phyloP scores from a whole-genome alignment of 345 rosid species.

The Heritiera fomes region DNA sequence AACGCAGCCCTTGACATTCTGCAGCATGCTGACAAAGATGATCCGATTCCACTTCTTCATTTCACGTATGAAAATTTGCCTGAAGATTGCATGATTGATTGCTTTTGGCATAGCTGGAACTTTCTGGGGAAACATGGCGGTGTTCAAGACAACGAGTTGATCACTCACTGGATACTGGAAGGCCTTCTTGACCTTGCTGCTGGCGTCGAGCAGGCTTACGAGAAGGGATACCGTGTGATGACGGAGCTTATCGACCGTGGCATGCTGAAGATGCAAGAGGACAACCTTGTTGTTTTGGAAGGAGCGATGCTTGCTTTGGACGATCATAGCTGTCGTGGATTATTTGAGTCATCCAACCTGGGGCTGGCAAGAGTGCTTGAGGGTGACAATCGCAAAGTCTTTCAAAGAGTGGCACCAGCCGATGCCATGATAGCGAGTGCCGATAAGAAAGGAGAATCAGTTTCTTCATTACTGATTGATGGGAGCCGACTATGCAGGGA shows the following conservation, averaged over 20 bases:
- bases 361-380: slow-evolving; percentile 38
- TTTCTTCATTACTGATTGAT: slow-evolving; percentile 45
- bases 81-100: slow-evolving; percentile 22
- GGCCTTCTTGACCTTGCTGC: slow-evolving; percentile 50
- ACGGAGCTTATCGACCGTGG: slow-evolving; percentile 52
- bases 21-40: not conserved
- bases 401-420: slow-evolving; percentile 42
- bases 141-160: slow-evolving; percentile 54
- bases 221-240: slow-evolving; percentile 44
- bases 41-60: slow-evolving; percentile 21
- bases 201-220: slow-evolving; percentile 43
- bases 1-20: slow-evolving; percentile 16
- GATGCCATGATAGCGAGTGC: slow-evolving; percentile 49
- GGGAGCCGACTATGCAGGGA: slow-evolving; percentile 36
- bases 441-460: slow-evolving; percentile 21
- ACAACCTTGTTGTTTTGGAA: slow-evolving; percentile 46
- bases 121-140: slow-evolving; percentile 37
- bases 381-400: slow-evolving; percentile 26
- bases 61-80: slow-evolving; percentile 31
- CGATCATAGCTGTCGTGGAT: slow-evolving; percentile 39
- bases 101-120: slow-evolving; percentile 55
- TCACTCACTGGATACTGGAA: slow-evolving; percentile 65
- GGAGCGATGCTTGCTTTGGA: slow-evolving; percentile 24
- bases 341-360: slow-evolving; percentile 28
- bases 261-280: slow-evolving; percentile 48